Percentiles rank a stretch among this genome's conserved stretches.
These are phyloP conservation scores for Ganoderma meredithae DNA, from an alignment of 1,284 basidiomycete species.

Conservation along the genomic window DNA sequence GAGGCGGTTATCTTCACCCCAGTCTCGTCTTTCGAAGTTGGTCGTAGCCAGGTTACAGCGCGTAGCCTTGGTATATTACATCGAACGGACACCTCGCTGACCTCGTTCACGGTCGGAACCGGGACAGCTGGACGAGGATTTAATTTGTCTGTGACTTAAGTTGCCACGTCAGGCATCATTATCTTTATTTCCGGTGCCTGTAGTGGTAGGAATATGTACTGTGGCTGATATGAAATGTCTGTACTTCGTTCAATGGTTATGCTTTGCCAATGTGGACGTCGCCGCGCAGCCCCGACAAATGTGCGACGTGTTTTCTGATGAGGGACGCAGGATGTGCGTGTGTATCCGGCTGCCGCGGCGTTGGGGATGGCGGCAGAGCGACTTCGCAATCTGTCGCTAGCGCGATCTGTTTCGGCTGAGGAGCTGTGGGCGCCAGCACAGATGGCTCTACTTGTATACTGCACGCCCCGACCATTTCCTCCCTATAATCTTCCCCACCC, in stretches of 20 bases:
- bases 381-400: conserved; percentile 5
- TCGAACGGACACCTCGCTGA: conserved; percentile 12
- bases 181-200: not conserved
- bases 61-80: conserved; percentile 13
- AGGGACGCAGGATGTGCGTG: not conserved
- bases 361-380: not conserved
- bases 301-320: not conserved
- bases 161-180: not conserved
- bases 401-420: conserved; percentile 1
- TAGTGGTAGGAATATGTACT: not conserved
- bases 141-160: not conserved
- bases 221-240: not conserved
- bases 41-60: conserved; percentile 19
- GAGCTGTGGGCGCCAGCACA: not conserved
- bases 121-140: not conserved
- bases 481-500: conserved; percentile 17
- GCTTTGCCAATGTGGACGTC: not conserved
- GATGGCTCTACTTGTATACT: conserved; percentile 1
- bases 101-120: not conserved
- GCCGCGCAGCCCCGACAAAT: not conserved
- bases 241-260: not conserved
- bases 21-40: conserved; percentile 1
- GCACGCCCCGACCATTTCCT: not conserved
- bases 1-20: conserved; percentile 2
- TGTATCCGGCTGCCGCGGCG: not conserved